phyloP scores from a whole-genome alignment of 108 stramenopile genomes.

The Pseudonitzschia multistriata region DNA sequence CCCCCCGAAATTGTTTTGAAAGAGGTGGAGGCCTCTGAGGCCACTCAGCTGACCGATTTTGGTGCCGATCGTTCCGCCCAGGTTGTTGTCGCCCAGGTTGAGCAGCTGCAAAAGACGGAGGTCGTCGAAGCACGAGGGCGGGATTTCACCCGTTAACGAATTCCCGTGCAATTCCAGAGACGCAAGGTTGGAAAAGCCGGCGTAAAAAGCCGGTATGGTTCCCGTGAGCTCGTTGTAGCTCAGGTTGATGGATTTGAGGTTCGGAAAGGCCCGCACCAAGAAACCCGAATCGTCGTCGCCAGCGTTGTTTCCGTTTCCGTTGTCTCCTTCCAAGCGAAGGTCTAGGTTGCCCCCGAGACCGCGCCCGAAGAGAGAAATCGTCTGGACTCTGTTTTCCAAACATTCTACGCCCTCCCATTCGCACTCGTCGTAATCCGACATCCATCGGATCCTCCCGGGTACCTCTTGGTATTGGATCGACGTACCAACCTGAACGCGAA shows the following conservation, averaged over 20 bases:
- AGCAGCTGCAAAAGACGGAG: conserved; percentile 6
- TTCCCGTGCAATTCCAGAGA: conserved; percentile 52
- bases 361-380: conserved; percentile 25
- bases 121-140: conserved; percentile 18
- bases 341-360: conserved; percentile 43
- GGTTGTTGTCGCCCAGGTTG: conserved; percentile 38
- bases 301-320: conserved; percentile 1
- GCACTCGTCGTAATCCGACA: conserved; percentile 32
- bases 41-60: conserved; percentile 53
- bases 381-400: conserved; percentile 14
- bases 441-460: conserved; percentile 31
- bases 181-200: conserved; percentile 27
- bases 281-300: conserved; percentile 41
- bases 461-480: conserved; percentile 4
- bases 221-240: conserved; percentile 35
- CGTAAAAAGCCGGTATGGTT: conserved; percentile 34
- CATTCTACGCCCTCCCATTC: conserved; percentile 38
- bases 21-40: conserved; percentile 48
- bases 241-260: conserved; percentile 24
- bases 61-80: conserved; percentile 47
- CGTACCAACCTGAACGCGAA: not conserved
- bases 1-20: conserved; percentile 51
- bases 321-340: conserved; percentile 7
- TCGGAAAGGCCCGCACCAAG: conserved; percentile 23
- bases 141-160: conserved; percentile 41